Evolutionary conservation across 306 rosid genomes (phyloP), one percentile per base, ranked within the genome.

Genomic region (Cicer arietinum): DNA sequence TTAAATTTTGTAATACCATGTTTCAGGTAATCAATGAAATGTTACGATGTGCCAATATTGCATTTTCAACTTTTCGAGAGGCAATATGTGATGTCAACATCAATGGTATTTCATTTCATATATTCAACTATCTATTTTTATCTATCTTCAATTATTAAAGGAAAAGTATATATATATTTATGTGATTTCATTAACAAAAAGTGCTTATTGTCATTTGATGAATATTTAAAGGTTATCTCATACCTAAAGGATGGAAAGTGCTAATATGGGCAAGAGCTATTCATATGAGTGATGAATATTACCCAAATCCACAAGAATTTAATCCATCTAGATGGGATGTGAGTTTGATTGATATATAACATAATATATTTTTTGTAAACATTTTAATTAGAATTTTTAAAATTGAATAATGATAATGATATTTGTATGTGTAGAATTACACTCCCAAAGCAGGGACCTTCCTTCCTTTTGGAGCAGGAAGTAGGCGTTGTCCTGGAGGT

Each of bases 301-400:
- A 72, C 66, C 46, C 80, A 2, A 75, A 88, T 51, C 89, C 89
- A 14, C 45, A 51, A 43, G 60, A 82, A 12, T 88, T 86, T 58
- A 74, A 84, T 53, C 89, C 89, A 61, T 84, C 86, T 1, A 81
- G 86, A 85, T 84, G 88, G 88, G 81, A 84, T 70, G 89, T 81
- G 71, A 81, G 88, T 73, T 14, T 10, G 6, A 62, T 47, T 5
- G 35, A 11, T 47, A 46, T 9, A 10, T 10, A 25, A 25, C 3
- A 2, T 25, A 25, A 25, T 25, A 25, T 46, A 25, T 25, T 25
- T 10, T 46, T 10, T 46, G 11, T 11, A 22, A 42, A 14, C 18
- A 51, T n/a, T 10, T 47, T 47, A 47, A 5, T 2, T 0, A 25
- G 35, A 0, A 17, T 8, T 37, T 43, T 10, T 3, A 51, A 50